A percentile compares a stretch with the other conserved stretches of the same genome.
Conservation (phyloP, 139 green algal species). For the Bryopsis sp. region DNA sequence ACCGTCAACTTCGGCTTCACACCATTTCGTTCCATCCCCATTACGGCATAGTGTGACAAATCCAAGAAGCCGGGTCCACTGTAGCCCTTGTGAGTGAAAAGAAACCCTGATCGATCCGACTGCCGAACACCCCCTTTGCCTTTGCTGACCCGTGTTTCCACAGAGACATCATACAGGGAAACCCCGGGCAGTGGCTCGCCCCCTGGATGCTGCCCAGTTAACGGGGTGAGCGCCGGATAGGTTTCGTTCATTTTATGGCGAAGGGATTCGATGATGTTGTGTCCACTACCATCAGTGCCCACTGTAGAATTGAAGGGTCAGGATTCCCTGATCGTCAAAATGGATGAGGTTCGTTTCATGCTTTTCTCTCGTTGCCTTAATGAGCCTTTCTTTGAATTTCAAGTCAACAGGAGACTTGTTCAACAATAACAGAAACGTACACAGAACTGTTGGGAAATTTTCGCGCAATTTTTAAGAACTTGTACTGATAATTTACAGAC, state of each 20-base stretch:
- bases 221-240: constrained; percentile 80
- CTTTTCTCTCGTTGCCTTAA: too few species aligned
- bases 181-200: constrained; percentile 30
- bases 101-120: constrained; percentile 53
- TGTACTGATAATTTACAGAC: too few species aligned
- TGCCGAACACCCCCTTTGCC: constrained; percentile 24
- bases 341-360: too few species aligned
- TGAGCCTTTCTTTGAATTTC: too few species aligned
- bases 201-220: constrained; percentile 60
- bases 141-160: constrained; percentile 22
- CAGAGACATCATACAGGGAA: constrained; percentile 34
- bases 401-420: too few species aligned
- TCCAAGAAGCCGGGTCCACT: constrained; percentile 76
- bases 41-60: constrained; percentile 57
- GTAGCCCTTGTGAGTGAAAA: constrained; percentile 79
- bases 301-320: constrained; percentile 75
- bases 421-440: too few species aligned
- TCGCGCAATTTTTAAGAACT: too few species aligned
- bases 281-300: constrained; percentile 73
- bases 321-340: too few species aligned
- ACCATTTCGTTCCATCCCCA: constrained; percentile 8
- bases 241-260: constrained; percentile 48
- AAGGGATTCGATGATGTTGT: constrained; percentile 33
- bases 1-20: constrained; percentile 11
- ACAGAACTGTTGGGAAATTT: too few species aligned